phyloP scores from a whole-genome alignment of 345 rosid genomes.

The Euphorbia tirucalli region DNA sequence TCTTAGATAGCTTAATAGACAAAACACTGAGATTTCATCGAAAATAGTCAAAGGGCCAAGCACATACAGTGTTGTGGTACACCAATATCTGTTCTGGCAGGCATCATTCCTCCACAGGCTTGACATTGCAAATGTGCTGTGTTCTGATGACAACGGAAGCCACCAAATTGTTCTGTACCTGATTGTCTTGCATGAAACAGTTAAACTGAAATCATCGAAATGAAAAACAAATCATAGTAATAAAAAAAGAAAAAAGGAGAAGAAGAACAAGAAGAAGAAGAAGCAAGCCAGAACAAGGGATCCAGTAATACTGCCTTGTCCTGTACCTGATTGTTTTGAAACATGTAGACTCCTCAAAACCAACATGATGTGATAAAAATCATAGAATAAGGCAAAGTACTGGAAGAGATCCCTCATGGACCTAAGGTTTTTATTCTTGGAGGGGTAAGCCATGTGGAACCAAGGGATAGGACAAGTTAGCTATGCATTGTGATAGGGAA shows the following conservation, averaged over 20 bases:
- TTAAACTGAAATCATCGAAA: constrained; percentile 11
- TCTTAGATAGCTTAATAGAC: not conserved
- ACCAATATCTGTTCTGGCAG: constrained; percentile 52
- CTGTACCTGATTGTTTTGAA: too few species aligned
- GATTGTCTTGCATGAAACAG: constrained; percentile 20
- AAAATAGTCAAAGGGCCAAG: not conserved
- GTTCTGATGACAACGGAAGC: constrained; percentile 59
- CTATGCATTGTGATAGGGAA: too few species aligned
- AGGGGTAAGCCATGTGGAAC: too few species aligned
- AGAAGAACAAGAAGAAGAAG: not conserved
- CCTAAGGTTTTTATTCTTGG: too few species aligned
- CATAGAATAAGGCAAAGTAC: too few species aligned
- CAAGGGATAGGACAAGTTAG: too few species aligned
- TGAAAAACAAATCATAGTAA: not conserved
- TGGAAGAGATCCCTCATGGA: too few species aligned
- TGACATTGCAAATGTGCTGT: constrained; percentile 80
- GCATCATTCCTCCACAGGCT: constrained; percentile 84
- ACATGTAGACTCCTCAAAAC: too few species aligned
- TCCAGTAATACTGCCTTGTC: too few species aligned
- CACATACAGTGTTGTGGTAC: constrained; percentile 86
- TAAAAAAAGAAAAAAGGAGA: constrained; percentile 9
- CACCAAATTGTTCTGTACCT: constrained; percentile 49
- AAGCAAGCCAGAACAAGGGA: too few species aligned
- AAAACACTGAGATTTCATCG: not conserved
- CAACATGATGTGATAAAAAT: too few species aligned